phyloP scores from a whole-genome alignment of 148 eudicot species.

The Heliamphora exappendiculata region DNA sequence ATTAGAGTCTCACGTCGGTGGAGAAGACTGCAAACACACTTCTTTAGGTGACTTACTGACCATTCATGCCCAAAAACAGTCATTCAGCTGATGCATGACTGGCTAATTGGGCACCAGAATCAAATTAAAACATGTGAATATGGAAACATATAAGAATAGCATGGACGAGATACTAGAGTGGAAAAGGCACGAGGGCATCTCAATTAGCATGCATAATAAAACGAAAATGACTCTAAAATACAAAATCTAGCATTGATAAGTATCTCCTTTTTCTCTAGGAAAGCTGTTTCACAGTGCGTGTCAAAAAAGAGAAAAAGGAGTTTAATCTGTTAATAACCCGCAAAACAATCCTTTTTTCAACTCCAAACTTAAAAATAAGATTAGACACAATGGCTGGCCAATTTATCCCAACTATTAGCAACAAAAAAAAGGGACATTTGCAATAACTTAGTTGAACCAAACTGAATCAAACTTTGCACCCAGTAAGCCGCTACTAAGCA shows the following conservation, averaged over 20 bases:
- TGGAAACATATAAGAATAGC: neutral
- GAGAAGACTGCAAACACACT: conserved; percentile 18
- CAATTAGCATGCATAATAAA: neutral
- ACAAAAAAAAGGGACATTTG: too few relatives aligned
- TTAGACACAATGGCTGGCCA: too few relatives aligned
- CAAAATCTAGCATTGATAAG: neutral
- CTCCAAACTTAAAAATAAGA: too few relatives aligned
- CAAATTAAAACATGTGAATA: neutral
- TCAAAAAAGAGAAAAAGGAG: neutral
- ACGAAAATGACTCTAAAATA: neutral
- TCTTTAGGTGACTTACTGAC: conserved; percentile 37
- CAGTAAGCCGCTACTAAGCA: neutral
- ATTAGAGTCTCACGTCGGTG: conserved; percentile 9
- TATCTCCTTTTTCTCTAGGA: neutral
- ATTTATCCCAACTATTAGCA: too few relatives aligned
- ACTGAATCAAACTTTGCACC: neutral
- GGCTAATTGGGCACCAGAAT: conserved; percentile 51
- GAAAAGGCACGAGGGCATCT: neutral
- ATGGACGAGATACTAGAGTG: neutral
- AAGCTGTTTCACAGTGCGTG: neutral
- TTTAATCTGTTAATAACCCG: neutral
- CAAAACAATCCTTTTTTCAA: neutral
- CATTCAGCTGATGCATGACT: conserved; percentile 26
- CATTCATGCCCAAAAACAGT: conserved; percentile 38
- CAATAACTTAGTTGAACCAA: too few relatives aligned